phyloP scores from a whole-genome alignment of 345 rosid species.

The Odontarrhena argentea region DNA sequence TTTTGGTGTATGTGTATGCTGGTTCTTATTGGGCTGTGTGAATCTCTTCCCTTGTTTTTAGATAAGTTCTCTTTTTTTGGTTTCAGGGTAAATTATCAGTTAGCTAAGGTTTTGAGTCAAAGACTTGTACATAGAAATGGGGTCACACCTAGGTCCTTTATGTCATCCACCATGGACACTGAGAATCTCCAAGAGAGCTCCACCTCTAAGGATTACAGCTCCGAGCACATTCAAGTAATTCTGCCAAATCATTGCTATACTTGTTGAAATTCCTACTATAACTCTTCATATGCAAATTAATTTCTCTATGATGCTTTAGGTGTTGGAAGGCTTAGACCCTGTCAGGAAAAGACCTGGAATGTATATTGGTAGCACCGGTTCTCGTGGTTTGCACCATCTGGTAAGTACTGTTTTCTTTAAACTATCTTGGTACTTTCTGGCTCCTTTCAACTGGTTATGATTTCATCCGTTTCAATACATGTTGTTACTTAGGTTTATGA shows the following conservation, averaged over 20 bases:
- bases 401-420: slow-evolving; percentile 42
- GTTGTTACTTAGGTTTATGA: slow-evolving; percentile 73
- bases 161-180: slow-evolving; percentile 61
- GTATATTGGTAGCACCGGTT: slow-evolving; percentile 98
- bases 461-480: background rate
- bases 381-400: slow-evolving; percentile 98
- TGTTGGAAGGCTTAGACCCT: slow-evolving; percentile 93
- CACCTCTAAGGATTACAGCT: slow-evolving; percentile 65
- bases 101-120: slow-evolving; percentile 42
- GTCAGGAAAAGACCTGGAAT: slow-evolving; percentile 98
- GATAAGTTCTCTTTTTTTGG: background rate
- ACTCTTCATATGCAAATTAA: background rate
- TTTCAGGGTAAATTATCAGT: slow-evolving; percentile 54
- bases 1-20: background rate
- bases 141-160: slow-evolving; percentile 60
- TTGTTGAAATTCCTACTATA: background rate
- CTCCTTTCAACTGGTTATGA: background rate
- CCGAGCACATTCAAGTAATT: slow-evolving; percentile 90
- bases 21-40: background rate
- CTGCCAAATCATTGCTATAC: background rate
- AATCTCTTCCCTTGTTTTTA: slow-evolving; percentile 14
- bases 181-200: slow-evolving; percentile 58
- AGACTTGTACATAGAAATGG: slow-evolving; percentile 46
- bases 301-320: slow-evolving; percentile 49
- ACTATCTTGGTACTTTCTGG: slow-evolving; percentile 10